phyloP scores from a whole-genome alignment of 2,329 filamentous ascomycete genomes.

The Xylaria sp. region DNA sequence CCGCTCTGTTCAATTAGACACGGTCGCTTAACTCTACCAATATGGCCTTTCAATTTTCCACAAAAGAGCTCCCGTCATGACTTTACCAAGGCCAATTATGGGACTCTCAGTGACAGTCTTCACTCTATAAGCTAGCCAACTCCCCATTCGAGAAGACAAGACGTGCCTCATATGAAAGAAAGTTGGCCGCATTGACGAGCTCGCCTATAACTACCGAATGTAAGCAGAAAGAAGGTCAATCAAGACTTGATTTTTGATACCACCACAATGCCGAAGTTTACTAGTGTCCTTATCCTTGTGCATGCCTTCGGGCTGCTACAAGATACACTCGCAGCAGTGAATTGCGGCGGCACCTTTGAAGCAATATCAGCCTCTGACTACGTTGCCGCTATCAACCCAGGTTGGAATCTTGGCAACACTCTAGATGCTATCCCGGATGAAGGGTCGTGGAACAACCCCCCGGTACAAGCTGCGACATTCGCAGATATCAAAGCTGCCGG shows the following conservation, averaged over 20 bases:
- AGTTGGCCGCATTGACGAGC: background rate
- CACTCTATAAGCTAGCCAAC: background rate
- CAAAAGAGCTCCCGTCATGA: slow-evolving; percentile 19
- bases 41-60: slow-evolving; percentile 28
- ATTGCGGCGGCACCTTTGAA: slow-evolving; percentile 56
- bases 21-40: background rate
- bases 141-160: background rate
- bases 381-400: slow-evolving; percentile 61
- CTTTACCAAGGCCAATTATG: background rate
- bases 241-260: background rate
- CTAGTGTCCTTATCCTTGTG: background rate
- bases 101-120: slow-evolving; percentile 6
- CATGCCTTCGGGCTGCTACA: slow-evolving; percentile 22
- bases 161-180: slow-evolving; percentile 7
- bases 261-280: slow-evolving; percentile 9
- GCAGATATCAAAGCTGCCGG: slow-evolving; percentile 62
- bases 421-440: slow-evolving; percentile 66
- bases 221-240: background rate
- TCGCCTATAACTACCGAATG: background rate
- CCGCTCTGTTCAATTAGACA: background rate
- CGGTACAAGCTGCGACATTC: slow-evolving; percentile 61
- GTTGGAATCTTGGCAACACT: slow-evolving; percentile 71
- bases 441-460: slow-evolving; percentile 67
- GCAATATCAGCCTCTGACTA: slow-evolving; percentile 58
- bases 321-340: slow-evolving; percentile 19